Evolutionary conservation across 208 protist genomes (phyloP).

Genomic region (Sergeia podlipaevii): DNA sequence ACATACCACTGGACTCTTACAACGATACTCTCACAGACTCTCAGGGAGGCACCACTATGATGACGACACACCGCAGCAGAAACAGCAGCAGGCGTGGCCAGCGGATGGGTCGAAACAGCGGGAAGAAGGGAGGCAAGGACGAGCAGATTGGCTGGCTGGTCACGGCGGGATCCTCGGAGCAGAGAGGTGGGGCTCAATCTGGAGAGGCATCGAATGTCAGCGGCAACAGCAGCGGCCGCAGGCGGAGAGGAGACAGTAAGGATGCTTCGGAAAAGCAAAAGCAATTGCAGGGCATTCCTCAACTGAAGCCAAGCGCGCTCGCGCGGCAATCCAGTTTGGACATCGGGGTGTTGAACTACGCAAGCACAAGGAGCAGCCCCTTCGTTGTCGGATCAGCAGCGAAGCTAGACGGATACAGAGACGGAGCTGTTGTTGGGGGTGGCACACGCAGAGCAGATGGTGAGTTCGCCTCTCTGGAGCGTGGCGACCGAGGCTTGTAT

Average conservation of each 20-base stretch:
- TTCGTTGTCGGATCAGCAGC: too few species aligned
- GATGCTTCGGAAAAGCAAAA: background rate
- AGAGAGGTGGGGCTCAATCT: too few species aligned
- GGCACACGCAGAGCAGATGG: too few species aligned
- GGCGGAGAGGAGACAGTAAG: background rate
- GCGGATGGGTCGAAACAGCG: background rate
- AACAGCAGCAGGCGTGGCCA: constrained; percentile 1
- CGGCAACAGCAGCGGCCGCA: background rate
- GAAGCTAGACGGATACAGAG: too few species aligned
- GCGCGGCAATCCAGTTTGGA: too few species aligned
- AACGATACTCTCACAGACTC: constrained; percentile 27
- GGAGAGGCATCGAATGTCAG: constrained; percentile 1
- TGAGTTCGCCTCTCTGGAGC: too few species aligned
- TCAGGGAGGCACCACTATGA: background rate
- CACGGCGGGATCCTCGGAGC: background rate
- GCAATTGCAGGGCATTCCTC: too few species aligned
- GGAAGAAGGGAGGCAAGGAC: background rate
- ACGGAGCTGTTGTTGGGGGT: too few species aligned
- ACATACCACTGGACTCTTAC: constrained; percentile 26
- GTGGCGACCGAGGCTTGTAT: too few species aligned
- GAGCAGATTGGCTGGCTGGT: background rate
- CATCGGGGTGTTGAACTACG: too few species aligned
- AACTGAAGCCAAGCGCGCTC: too few species aligned
- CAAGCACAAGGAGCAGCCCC: too few species aligned
- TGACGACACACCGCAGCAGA: background rate